A percentile compares a stretch with the other conserved stretches of the same genome.
Evolutionary conservation across 2,329 filamentous ascomycete genomes (phyloP).

Genomic region (Paecilomyces variotii): DNA sequence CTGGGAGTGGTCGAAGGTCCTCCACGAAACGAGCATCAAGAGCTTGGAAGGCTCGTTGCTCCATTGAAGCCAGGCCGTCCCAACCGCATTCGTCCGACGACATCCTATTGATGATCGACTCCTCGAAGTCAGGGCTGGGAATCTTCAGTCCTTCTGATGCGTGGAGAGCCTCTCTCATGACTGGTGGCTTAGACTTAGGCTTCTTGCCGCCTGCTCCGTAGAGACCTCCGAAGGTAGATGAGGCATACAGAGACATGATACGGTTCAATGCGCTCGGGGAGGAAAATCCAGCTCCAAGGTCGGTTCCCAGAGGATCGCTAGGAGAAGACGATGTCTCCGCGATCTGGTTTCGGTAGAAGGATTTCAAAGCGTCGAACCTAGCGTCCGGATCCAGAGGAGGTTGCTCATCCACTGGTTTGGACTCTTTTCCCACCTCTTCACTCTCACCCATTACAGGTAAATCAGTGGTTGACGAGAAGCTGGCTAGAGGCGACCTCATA

Average conservation of each 20-base stretch:
- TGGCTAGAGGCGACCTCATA: slow-evolving; percentile 31
- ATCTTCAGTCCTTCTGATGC: slow-evolving; percentile 64
- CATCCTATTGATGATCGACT: slow-evolving; percentile 52
- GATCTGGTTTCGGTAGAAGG: slow-evolving; percentile 77
- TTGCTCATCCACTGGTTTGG: slow-evolving; percentile 21
- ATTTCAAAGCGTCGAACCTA: slow-evolving; percentile 64
- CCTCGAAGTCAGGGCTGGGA: slow-evolving; percentile 53
- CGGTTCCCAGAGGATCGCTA: slow-evolving; percentile 44
- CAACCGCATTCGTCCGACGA: slow-evolving; percentile 48
- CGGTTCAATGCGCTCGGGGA: slow-evolving; percentile 77
- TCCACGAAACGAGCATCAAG: slow-evolving; percentile 55
- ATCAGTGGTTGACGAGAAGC: slow-evolving; percentile 27
- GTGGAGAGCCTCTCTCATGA: slow-evolving; percentile 73
- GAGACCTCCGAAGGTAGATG: slow-evolving; percentile 47
- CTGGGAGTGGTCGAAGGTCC: slow-evolving; percentile 72
- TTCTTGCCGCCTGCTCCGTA: slow-evolving; percentile 50
- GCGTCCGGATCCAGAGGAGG: slow-evolving; percentile 53
- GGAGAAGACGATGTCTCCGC: slow-evolving; percentile 51
- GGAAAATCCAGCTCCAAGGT: slow-evolving; percentile 44
- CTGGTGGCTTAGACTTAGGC: slow-evolving; percentile 56
- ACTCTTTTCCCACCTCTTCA: slow-evolving; percentile 22
- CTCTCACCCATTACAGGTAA: slow-evolving; percentile 10
- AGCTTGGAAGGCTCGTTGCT: slow-evolving; percentile 46
- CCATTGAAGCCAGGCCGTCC: slow-evolving; percentile 51
- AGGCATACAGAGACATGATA: slow-evolving; percentile 85